A percentile compares a stretch with the other conserved stretches of the same genome.
These are phyloP conservation scores for Actinidia chinensis DNA, from an alignment of 179 eudicot species.

Conservation along the genomic window DNA sequence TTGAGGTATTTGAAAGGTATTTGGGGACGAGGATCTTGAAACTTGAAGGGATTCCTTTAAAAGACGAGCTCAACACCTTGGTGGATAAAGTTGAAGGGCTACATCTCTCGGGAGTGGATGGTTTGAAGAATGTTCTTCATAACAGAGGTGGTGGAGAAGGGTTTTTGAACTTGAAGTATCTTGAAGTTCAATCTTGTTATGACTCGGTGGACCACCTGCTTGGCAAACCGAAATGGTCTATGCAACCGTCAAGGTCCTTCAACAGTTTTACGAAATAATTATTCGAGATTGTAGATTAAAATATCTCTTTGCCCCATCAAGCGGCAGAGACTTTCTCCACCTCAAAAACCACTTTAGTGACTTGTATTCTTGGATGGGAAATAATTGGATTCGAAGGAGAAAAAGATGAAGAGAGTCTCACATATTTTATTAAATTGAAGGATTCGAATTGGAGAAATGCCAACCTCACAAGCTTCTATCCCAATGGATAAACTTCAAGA, in stretches of 20 bases:
- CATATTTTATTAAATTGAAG: not conserved
- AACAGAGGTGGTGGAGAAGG: not conserved
- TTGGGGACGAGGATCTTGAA: not conserved
- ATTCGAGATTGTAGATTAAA: not conserved
- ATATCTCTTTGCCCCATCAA: not conserved
- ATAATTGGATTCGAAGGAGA: no score
- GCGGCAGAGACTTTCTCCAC: no score
- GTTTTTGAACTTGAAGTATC: not conserved
- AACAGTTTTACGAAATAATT: not conserved
- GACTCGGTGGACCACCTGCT: not conserved
- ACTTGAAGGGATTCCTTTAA: not conserved
- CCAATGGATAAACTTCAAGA: not conserved
- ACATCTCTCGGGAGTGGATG: not conserved
- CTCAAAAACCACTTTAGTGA: no score
- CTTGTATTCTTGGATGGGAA: no score
- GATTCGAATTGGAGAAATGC: fast-evolving
- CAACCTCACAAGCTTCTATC: not conserved
- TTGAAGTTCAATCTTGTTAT: no score
- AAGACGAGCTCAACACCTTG: not conserved
- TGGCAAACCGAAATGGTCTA: not conserved
- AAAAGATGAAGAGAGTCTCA: not conserved
- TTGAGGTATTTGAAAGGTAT: not conserved
- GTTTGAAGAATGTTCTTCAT: not conserved
- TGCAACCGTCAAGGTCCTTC: not conserved
- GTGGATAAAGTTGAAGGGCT: not conserved